These are phyloP conservation scores for Laburnicola sp. DNA, from an alignment of 2,329 filamentous ascomycete species.

Conservation along the genomic window DNA sequence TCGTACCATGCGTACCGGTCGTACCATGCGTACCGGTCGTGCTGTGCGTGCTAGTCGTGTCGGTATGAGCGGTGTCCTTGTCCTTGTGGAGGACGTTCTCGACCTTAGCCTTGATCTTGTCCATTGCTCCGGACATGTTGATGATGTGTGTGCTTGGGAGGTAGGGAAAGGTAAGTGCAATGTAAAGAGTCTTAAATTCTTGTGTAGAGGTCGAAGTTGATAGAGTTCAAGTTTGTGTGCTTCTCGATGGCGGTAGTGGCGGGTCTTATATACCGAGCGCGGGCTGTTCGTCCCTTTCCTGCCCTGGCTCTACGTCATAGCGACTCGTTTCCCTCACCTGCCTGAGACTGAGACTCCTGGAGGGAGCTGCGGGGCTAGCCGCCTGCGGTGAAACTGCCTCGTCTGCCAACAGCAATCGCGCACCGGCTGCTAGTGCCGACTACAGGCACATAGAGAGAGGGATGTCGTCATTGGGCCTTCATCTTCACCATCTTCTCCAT, in stretches of 20 bases:
- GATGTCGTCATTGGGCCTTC: conserved; percentile 10
- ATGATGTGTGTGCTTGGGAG: conserved; percentile 9
- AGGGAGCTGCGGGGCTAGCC: neutral
- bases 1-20: conserved; percentile 2
- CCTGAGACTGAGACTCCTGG: neutral
- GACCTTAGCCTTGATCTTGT: conserved; percentile 46
- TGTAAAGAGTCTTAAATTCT: conserved; percentile 5
- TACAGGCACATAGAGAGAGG: conserved; percentile 2
- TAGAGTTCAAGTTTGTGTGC: conserved; percentile 10
- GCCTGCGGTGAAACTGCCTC: conserved; percentile 14
- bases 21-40: conserved; percentile 5
- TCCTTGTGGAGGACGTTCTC: conserved; percentile 44
- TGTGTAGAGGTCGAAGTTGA: conserved; percentile 4
- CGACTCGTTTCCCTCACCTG: neutral
- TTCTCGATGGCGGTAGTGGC: conserved; percentile 1
- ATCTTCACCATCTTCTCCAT: neutral
- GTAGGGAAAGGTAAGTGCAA: neutral
- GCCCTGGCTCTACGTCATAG: conserved; percentile 10
- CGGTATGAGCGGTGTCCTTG: conserved; percentile 26
- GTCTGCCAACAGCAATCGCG: neutral
- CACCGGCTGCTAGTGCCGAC: neutral
- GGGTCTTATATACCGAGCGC: conserved; percentile 9
- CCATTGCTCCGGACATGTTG: conserved; percentile 36
- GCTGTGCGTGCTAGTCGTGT: conserved; percentile 12
- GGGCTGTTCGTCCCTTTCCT: neutral